Evolutionary conservation across 1,139 yeast species (phyloP), one percentile per base, ranked within the genome.

Genomic region (Taphrina populina): DNA sequence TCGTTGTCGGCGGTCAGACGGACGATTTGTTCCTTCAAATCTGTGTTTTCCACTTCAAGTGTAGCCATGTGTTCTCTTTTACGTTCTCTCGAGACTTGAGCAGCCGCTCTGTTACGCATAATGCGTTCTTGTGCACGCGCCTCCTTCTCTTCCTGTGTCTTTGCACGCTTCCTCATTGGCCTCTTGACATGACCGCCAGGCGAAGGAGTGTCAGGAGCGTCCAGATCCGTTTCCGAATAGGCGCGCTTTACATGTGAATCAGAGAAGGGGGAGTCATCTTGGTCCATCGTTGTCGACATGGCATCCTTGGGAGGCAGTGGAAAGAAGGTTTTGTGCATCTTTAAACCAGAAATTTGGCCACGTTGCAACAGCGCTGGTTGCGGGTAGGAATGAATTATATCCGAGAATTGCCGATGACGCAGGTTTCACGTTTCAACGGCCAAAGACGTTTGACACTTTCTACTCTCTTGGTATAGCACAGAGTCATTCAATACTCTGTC

Each of bases 31-130:
- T 33, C 15, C 24, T 21, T 17, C 20, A 61, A 58, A 10, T 43
- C 23, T 11, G 26, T 24, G 32, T 61, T 61, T 39, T 59, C 56
- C 3, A 23, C 47, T 72, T 92, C 97, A 64, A 92, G 76, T 63
- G 81, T 82, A 70, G 88, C 95, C 60, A 92, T 84, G 69, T 90
- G 95, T 68, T 83, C 81, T 67, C 97, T 80, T 79, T 92, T 92
- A 80, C 90, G 90, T 69, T 92, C 98, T 63, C 98, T 80, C 29
- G 95, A 86, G 47, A 95, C 95, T 69, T 92, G 97, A 44, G 98
- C 98, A 21, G 98, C 97, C 68, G 92, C 84, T 66, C 98, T 81
- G 70, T 92, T 92, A 68, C 98, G 80, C 68, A 92, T 76, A 57
- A 92, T 88, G 59, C 98, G 76, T 72, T 92, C 97, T 54, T 90